phyloP scores from a whole-genome alignment of 2,329 filamentous ascomycete species.

The Colletotrichum sp. region DNA sequence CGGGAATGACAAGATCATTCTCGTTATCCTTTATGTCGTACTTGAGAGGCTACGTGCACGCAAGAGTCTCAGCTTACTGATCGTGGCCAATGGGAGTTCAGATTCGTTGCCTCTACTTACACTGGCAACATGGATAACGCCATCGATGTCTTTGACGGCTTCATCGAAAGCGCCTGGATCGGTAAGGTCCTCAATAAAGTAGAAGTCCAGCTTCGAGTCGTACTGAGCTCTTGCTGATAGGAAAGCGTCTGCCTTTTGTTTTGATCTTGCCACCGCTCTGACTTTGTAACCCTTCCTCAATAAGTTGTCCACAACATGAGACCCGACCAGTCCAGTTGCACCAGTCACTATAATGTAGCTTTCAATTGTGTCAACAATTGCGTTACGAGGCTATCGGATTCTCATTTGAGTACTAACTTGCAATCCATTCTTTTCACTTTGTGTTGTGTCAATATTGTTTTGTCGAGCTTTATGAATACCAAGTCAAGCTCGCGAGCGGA shows the following conservation, averaged over 20 bases:
- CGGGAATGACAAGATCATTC: neutral
- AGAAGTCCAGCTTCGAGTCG: neutral
- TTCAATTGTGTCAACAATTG: neutral
- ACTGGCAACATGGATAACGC: neutral
- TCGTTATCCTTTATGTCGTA: neutral
- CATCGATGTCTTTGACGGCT: neutral
- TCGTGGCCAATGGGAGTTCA: neutral
- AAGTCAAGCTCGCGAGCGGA: neutral
- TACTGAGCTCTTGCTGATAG: neutral
- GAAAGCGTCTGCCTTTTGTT: neutral
- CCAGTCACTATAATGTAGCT: constrained; percentile 26
- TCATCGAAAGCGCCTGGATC: neutral
- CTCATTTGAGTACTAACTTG: neutral
- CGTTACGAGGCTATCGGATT: neutral
- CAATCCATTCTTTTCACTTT: neutral
- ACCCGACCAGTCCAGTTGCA: constrained; percentile 29
- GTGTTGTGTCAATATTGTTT: neutral
- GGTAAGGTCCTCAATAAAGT: neutral
- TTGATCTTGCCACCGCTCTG: neutral
- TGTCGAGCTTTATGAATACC: neutral
- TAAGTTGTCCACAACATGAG: neutral
- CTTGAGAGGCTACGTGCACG: neutral
- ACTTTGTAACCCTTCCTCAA: neutral
- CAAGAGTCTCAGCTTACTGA: neutral
- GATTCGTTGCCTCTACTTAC: neutral